These are phyloP conservation scores for Fusarium sp. DNA, from an alignment of 2,329 filamentous ascomycete species.

Conservation along the genomic window DNA sequence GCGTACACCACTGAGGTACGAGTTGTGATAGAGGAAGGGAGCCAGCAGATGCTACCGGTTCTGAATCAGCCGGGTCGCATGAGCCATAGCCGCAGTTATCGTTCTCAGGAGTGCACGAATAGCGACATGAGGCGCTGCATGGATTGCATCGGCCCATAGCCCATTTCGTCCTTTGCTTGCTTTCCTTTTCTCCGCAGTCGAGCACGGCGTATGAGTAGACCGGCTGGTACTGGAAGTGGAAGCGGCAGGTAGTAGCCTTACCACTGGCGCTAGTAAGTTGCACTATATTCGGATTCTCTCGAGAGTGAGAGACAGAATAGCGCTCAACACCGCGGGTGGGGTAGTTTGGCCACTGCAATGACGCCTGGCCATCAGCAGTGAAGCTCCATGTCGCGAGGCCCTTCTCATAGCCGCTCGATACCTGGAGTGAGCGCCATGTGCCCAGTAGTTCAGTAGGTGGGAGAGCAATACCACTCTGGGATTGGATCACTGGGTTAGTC, in stretches of 20 bases:
- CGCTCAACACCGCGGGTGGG: neutral
- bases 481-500: neutral
- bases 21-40: fast-evolving
- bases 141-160: constrained; percentile 3
- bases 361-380: constrained; percentile 4
- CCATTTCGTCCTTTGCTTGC: neutral
- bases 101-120: constrained; percentile 3
- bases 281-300: neutral
- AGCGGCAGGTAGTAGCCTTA: neutral
- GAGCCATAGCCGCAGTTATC: neutral
- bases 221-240: constrained; percentile 2
- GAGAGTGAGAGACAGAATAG: constrained; percentile 4
- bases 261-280: neutral
- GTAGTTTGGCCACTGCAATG: neutral
- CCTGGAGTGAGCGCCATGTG: constrained; percentile 5
- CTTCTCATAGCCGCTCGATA: neutral
- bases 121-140: constrained; percentile 3
- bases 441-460: neutral
- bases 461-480: neutral
- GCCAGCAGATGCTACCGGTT: too few species aligned
- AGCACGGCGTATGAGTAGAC: constrained; percentile 7
- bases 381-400: constrained; percentile 11
- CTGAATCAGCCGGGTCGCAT: neutral
- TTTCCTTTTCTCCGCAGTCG: neutral
- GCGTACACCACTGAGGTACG: neutral